Evolutionary conservation across 2,329 filamentous ascomycete species (phyloP).

Genomic region (Eurotiales sp.): DNA sequence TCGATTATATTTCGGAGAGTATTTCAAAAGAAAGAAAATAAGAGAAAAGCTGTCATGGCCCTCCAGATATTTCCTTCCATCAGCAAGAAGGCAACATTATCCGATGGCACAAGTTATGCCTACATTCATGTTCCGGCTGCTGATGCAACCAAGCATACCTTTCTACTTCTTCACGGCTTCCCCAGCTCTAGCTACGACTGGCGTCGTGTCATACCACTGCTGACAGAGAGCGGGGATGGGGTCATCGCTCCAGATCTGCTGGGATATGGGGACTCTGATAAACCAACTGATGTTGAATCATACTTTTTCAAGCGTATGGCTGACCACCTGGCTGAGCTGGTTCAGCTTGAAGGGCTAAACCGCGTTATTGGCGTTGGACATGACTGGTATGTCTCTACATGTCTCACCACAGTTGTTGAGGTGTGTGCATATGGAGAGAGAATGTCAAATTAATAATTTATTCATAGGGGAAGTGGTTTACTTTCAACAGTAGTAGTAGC

Average conservation of each 20-base stretch:
- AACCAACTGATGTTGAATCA: constrained; percentile 23
- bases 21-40: too few species aligned
- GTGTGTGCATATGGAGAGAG: too few species aligned
- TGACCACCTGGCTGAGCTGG: constrained; percentile 30
- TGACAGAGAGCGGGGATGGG: constrained; percentile 39
- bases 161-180: constrained; percentile 50
- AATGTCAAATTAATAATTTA: too few species aligned
- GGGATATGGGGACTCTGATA: constrained; percentile 35
- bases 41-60: too few species aligned
- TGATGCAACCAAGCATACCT: constrained; percentile 24
- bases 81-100: constrained; percentile 5
- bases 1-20: too few species aligned
- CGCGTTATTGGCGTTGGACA: constrained; percentile 24
- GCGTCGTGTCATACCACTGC: constrained; percentile 34
- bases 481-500: constrained; percentile 3
- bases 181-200: constrained; percentile 48
- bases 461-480: too few species aligned
- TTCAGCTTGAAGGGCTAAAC: constrained; percentile 24
- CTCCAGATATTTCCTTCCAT: too few species aligned
- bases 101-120: constrained; percentile 20
- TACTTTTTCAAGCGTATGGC: constrained; percentile 33
- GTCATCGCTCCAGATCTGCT: constrained; percentile 43
- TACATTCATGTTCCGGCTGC: constrained; percentile 26
- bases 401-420: too few species aligned
- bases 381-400: constrained; percentile 19